Base-by-base conservation (phyloP, 2,329 filamentous ascomycete genomes). In the Colletotrichum endophyticum region DNA sequence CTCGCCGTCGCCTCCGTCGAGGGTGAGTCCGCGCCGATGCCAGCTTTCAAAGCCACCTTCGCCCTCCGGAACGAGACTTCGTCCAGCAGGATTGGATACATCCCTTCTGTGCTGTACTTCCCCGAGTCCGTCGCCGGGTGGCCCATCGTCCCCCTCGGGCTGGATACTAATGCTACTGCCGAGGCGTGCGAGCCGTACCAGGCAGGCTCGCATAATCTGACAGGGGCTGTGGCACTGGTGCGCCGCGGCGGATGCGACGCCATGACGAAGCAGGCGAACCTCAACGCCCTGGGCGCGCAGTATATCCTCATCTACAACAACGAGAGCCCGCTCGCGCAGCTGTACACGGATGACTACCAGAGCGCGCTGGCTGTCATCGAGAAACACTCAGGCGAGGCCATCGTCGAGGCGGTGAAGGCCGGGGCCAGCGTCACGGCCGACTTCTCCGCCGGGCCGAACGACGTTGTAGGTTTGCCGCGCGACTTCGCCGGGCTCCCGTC, bases 1-100 rank as follows among this genome's bases (percentile, higher is more conserved):
- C 83, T 88, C 12, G 83, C 86, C 6, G 84, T 89, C 25, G 88
- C 87, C 25, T 88, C 88, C 0, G 82, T 88, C 53, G 80, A 81
- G 27, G 81, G 81, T 8, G 80, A 82, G 25, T 67, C 80, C n/a
- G 78, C 79, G 32, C 81, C 83, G 22, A 80, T 80, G 22, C 79
- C 79, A 8, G 79, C 78, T 2, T 83, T 81, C 30, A 79, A 81
- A 8, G 82, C 81, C 3, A 84, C 79, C 4, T 85, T 83, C 70
- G 80, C 78, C 5, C 79, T 81, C 16, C 75, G 80, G 39, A 83
- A 71, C 0, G 61, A 70, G 22, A 77, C 63, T 0, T 32, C 69
- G 3, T 66, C 56, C 8, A 62, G 67, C 8, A 75, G 64, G 66
- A 61, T 70, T 15, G 81, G 80, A 3, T 85, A 85, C 69, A 82